Evolutionary conservation across 2,329 filamentous ascomycete species (phyloP).

Genomic region (Clathrospora elynae): DNA sequence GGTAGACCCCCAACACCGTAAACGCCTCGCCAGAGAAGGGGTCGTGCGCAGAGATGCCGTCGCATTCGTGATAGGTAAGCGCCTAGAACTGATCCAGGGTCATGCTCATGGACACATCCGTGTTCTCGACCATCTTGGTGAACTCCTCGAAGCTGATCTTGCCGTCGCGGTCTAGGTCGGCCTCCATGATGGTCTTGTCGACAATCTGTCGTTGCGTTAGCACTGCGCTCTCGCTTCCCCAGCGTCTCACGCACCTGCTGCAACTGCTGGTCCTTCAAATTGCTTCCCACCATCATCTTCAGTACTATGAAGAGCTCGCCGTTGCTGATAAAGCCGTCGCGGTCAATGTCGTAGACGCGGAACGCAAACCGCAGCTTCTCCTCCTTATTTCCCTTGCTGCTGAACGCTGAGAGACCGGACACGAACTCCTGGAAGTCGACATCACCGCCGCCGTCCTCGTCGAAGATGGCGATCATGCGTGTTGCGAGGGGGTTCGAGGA

Average conservation of each 20-base stretch:
- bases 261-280: constrained; percentile 97
- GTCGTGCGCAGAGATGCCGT: constrained; percentile 24
- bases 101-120: constrained; percentile 72
- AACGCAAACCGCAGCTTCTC: constrained; percentile 98
- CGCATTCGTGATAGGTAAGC: constrained; percentile 17
- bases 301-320: constrained; percentile 98
- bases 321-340: constrained; percentile 98
- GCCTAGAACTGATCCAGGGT: constrained; percentile 61
- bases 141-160: constrained; percentile 99
- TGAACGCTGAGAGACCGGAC: constrained; percentile 91
- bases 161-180: constrained; percentile 91
- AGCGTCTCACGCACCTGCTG: constrained; percentile 65
- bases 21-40: constrained; percentile 44
- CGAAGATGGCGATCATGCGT: constrained; percentile 98
- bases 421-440: constrained; percentile 99
- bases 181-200: constrained; percentile 99
- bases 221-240: neutral
- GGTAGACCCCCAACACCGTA: constrained; percentile 30
- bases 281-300: constrained; percentile 99
- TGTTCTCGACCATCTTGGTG: constrained; percentile 97
- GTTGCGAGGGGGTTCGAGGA: constrained; percentile 97
- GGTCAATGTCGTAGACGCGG: constrained; percentile 99
- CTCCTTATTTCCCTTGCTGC: constrained; percentile 97
- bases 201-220: constrained; percentile 69
- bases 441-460: constrained; percentile 96